Percentiles rank a stretch among this genome's conserved stretches.
Conservation (phyloP, 257 asterid species). For the Anisodus acutangulus region DNA sequence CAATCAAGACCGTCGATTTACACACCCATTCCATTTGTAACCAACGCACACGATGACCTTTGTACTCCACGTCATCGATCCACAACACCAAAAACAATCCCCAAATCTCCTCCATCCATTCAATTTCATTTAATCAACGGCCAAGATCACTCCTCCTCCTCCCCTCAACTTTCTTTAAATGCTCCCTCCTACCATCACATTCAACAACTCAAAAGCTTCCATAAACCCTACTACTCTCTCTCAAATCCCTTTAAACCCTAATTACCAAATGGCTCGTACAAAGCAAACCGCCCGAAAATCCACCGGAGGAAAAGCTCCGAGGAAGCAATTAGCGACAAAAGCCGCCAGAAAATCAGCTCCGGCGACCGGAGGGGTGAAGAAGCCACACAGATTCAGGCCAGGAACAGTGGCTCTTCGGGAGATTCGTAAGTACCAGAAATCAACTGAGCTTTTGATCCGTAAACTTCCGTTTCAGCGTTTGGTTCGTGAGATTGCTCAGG, state of each 20-base stretch:
- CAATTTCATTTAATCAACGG: slow-evolving; percentile 13
- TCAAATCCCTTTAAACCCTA: neutral
- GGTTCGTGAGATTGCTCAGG: slow-evolving; percentile 53
- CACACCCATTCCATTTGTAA: neutral
- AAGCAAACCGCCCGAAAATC: slow-evolving; percentile 54
- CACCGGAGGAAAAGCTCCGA: slow-evolving; percentile 53
- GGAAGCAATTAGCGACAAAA: slow-evolving; percentile 48
- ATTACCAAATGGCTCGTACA: slow-evolving; percentile 45
- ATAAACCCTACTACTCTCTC: no score
- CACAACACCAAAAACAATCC: neutral
- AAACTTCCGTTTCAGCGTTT: slow-evolving; percentile 45
- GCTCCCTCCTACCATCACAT: neutral
- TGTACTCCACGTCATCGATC: slow-evolving; percentile 41
- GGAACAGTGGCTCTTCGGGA: slow-evolving; percentile 48
- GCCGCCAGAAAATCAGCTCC: slow-evolving; percentile 52
- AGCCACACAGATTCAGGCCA: slow-evolving; percentile 47
- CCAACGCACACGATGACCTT: neutral
- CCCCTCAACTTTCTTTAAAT: slow-evolving; percentile 36
- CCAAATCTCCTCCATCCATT: neutral
- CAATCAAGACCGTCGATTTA: slow-evolving; percentile 27
- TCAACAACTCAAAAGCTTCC: neutral
- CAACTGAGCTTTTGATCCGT: slow-evolving; percentile 44
- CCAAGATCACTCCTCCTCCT: neutral
- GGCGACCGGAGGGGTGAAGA: slow-evolving; percentile 49
- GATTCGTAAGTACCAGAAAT: slow-evolving; percentile 48